Conservation (phyloP, 352 stramenopile genomes). For the Globisporangium splendens region DNA sequence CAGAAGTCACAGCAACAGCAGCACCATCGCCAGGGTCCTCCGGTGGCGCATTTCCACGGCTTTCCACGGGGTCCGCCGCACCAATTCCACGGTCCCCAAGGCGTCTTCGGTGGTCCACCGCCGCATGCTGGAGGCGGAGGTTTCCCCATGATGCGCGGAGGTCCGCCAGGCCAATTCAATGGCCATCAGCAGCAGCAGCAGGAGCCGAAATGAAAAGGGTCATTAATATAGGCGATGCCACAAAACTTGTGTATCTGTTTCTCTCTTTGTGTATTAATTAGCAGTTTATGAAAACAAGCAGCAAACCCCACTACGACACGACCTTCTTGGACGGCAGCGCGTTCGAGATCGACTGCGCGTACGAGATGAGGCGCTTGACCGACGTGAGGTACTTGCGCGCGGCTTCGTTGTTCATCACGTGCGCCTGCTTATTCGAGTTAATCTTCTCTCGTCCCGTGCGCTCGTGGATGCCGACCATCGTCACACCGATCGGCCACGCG, state of each 20-base stretch:
- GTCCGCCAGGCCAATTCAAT: conserved; percentile 7
- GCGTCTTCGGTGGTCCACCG: conserved; percentile 17
- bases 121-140: neutral
- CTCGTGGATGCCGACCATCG: conserved; percentile 99
- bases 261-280: conserved; percentile 3
- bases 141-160: conserved; percentile 11
- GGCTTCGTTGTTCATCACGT: conserved; percentile 99
- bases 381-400: conserved; percentile 98
- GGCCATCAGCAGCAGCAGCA: conserved; percentile 6
- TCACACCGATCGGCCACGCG: conserved; percentile 99
- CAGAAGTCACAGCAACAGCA: conserved; percentile 17
- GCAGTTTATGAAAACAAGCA: neutral
- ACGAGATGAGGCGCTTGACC: conserved; percentile 98
- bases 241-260: neutral
- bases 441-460: conserved; percentile 94
- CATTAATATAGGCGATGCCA: too few species aligned
- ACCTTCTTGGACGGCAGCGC: conserved; percentile 87
- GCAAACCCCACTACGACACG: conserved; percentile 23
- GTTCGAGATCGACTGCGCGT: conserved; percentile 89
- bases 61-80: conserved; percentile 8
- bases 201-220: conserved; percentile 7
- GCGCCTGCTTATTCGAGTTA: conserved; percentile 96
- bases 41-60: conserved; percentile 16
- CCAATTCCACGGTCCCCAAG: conserved; percentile 8
- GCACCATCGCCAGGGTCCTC: conserved; percentile 17